Conservation (phyloP, 2,329 filamentous ascomycete genomes). For the Plectosphaerella cucumerina region DNA sequence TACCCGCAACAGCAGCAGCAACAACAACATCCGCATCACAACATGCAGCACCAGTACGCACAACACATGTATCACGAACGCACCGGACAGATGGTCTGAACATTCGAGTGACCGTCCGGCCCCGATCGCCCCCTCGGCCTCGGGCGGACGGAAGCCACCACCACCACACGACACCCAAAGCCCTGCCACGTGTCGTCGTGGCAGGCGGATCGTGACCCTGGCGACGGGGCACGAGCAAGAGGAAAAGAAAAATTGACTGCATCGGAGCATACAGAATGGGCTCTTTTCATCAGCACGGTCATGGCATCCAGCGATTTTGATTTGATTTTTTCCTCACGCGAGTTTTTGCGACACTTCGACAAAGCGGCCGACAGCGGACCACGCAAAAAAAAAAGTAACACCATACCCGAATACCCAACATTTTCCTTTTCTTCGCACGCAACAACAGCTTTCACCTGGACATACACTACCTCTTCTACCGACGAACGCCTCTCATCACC, state of each 20-base stretch:
- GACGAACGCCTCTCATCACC: constrained; percentile 11
- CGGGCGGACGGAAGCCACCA: constrained; percentile 4
- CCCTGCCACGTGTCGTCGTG: constrained; percentile 1
- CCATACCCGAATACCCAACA: constrained; percentile 28
- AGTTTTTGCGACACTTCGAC: constrained; percentile 19
- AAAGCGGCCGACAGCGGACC: constrained; percentile 26
- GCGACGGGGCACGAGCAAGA: constrained; percentile 6
- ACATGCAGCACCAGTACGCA: constrained; percentile 38
- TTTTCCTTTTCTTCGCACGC: constrained; percentile 14
- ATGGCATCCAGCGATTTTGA: constrained; percentile 42
- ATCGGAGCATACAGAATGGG: constrained; percentile 27
- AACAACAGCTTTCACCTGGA: constrained; percentile 18
- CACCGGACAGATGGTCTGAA: constrained; percentile 22
- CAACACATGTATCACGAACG: constrained; percentile 38
- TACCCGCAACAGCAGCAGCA: constrained; percentile 18
- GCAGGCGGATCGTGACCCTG: constrained; percentile 6
- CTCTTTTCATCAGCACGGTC: constrained; percentile 28
- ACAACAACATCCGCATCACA: constrained; percentile 31
- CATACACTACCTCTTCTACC: constrained; percentile 13
- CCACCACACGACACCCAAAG: constrained; percentile 4
- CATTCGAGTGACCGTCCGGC: constrained; percentile 5
- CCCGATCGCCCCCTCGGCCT: not conserved
- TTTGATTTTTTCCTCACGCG: constrained; percentile 18
- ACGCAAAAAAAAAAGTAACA: constrained; percentile 34
- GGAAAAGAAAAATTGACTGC: constrained; percentile 13